A percentile compares a stretch with the other conserved stretches of the same genome.
Evolutionary conservation across 371 early-diverging fungal species (phyloP).

Genomic region (Mucor plumbeus): DNA sequence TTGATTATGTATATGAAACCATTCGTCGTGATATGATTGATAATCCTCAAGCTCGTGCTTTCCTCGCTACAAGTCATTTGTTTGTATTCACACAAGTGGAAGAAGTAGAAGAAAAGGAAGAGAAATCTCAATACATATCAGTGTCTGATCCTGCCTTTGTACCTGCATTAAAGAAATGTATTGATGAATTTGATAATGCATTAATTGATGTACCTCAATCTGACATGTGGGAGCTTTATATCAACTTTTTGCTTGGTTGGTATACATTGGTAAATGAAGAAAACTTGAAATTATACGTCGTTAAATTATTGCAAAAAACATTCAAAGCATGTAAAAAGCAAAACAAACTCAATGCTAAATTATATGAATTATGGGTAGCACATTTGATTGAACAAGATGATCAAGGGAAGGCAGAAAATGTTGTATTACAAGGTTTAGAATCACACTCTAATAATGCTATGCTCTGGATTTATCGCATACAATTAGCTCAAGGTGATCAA

Average conservation of each 20-base stretch:
- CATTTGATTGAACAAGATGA: constrained; percentile 28
- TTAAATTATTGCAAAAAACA: constrained; percentile 49
- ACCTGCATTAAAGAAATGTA: constrained; percentile 57
- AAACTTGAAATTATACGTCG: constrained; percentile 64
- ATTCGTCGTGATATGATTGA: constrained; percentile 66
- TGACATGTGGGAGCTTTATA: constrained; percentile 66
- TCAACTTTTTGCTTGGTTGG: constrained; percentile 63
- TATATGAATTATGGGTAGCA: constrained; percentile 58
- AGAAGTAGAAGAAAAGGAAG: constrained; percentile 14
- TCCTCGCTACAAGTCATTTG: constrained; percentile 63
- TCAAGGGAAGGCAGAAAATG: constrained; percentile 27
- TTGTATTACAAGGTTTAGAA: constrained; percentile 47
- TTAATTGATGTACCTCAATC: constrained; percentile 39
- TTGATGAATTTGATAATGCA: constrained; percentile 52
- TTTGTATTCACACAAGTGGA: constrained; percentile 31
- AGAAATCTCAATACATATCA: constrained; percentile 24
- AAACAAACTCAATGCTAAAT: constrained; percentile 37
- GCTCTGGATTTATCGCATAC: constrained; percentile 52
- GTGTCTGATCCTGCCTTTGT: constrained; percentile 60
- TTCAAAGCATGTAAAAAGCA: constrained; percentile 51
- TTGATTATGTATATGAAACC: constrained; percentile 59
- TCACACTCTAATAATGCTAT: constrained; percentile 41
- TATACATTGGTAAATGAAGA: constrained; percentile 53
- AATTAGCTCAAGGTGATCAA: constrained; percentile 18
- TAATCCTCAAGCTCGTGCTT: constrained; percentile 63